These are phyloP conservation scores for Hemileia vastatrix DNA, from an alignment of 1,284 basidiomycete genomes.

Conservation along the genomic window DNA sequence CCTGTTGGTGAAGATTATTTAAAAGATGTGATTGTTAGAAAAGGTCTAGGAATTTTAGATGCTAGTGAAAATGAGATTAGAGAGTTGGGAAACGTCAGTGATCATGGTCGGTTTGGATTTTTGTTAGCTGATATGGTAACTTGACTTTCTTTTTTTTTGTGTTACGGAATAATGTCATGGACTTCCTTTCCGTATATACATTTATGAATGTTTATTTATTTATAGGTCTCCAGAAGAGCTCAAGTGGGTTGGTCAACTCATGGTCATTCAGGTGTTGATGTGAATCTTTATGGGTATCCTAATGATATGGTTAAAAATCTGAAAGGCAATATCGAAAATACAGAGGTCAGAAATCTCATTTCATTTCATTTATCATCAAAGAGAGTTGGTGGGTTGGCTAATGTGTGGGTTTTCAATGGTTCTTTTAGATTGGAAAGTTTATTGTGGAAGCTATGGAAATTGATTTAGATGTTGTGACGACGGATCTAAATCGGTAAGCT, in stretches of 20 bases:
- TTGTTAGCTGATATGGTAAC: constrained; percentile 34
- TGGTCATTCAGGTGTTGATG: constrained; percentile 47
- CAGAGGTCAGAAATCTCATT: constrained; percentile 30
- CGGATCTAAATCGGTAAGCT: constrained; percentile 19
- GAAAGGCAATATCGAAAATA: constrained; percentile 46
- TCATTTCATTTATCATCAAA: constrained; percentile 7
- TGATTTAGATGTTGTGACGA: constrained; percentile 32
- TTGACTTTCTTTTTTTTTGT: not conserved
- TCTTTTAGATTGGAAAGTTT: constrained; percentile 33
- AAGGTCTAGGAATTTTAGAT: constrained; percentile 37
- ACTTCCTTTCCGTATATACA: not conserved
- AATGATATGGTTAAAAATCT: constrained; percentile 31
- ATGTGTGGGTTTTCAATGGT: constrained; percentile 3
- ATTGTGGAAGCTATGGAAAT: constrained; percentile 31
- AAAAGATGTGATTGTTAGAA: constrained; percentile 26
- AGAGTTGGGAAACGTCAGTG: constrained; percentile 28
- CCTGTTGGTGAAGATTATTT: constrained; percentile 27
- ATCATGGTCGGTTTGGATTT: constrained; percentile 25
- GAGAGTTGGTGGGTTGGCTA: not conserved
- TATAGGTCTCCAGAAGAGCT: constrained; percentile 37
- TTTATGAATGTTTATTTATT: no score
- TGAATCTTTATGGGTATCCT: constrained; percentile 45
- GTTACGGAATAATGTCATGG: constrained; percentile 21
- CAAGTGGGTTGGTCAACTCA: constrained; percentile 46
- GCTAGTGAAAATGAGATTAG: constrained; percentile 36